Base-by-base conservation (phyloP, 352 stramenopile species). In the Pseudoperonospora humuli region DNA sequence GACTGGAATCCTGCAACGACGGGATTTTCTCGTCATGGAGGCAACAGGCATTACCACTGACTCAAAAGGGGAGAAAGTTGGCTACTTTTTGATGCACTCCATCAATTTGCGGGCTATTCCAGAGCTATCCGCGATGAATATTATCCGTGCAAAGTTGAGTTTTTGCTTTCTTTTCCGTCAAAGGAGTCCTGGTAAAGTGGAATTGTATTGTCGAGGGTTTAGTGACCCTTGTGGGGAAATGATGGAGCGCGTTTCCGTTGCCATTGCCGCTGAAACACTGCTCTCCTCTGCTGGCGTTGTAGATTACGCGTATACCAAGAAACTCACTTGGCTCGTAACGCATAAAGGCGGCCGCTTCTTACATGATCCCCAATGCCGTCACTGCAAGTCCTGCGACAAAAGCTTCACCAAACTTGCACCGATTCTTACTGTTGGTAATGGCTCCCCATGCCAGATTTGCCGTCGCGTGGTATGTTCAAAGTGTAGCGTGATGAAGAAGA, bases 371-470 rank as follows among this genome's bases (percentile, higher is more conserved):
- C 50, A 19, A 10, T 8, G 36, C 5, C 58, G 57, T 28, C 50
- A 54, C 0, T 79, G 73, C 23, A 35, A 70, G 3, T 54, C 52
- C 0, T 52, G 41, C n/a, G 42, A 36, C 25, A 57, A 57, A 39
- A 51, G 9, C 5, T 52, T 70, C 15, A 46, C 36, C 14, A 62
- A 37, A 14, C 26, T 19, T 3, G 26, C n/a, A 39, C 25, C 24
- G n/a, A 15, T 25, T 29, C 40, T 23, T 14, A 52, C 44, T 18
- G 42, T 39, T n/a, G 57, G 56, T 18, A 45, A 53, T 2, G 32
- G 37, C 15, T n/a, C n/a, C n/a, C n/a, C n/a, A n/a, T 86, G 74
- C 37, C 57, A 78, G 36, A 70, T 75, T 14, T 86, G 74, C 29
- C 57, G 50, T 2, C 40, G 50, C 7, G 41, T 67, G n/a, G 54